Conservation (phyloP, 805 yeast genomes). For the Ogataea kodamae region DNA sequence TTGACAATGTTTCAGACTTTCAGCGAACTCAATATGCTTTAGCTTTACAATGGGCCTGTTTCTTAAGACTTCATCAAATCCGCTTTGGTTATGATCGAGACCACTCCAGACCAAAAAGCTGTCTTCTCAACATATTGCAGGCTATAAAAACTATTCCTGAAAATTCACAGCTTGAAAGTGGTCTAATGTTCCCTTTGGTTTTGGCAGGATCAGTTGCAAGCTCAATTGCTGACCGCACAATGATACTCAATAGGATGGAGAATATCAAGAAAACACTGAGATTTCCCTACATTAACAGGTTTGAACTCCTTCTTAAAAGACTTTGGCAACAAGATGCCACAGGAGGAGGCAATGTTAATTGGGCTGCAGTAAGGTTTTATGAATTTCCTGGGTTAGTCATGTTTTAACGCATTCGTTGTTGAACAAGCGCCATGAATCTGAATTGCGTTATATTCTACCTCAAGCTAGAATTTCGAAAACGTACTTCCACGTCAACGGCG, state of each 20-base stretch:
- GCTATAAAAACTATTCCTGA: slow-evolving; percentile 24
- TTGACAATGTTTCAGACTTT: slow-evolving; percentile 21
- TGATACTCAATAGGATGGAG: slow-evolving; percentile 22
- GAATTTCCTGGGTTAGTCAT: slow-evolving; percentile 32
- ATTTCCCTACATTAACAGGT: slow-evolving; percentile 29
- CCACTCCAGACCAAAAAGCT: slow-evolving; percentile 26
- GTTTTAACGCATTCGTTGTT: no score
- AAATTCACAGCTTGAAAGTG: slow-evolving; percentile 27
- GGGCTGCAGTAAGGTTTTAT: slow-evolving; percentile 32
- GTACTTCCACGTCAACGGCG: no score
- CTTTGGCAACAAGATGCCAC: slow-evolving; percentile 27
- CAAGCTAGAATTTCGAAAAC: no score
- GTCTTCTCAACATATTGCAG: slow-evolving; percentile 25
- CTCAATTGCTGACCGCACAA: slow-evolving; percentile 20
- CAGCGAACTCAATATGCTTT: slow-evolving; percentile 26
- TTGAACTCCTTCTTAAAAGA: slow-evolving; percentile 24
- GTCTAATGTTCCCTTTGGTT: slow-evolving; percentile 28
- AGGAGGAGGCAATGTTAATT: slow-evolving; percentile 28
- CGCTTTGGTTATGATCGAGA: slow-evolving; percentile 28
- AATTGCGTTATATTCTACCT: no score
- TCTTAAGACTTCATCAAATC: slow-evolving; percentile 30
- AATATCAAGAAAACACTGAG: slow-evolving; percentile 22
- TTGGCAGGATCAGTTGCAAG: slow-evolving; percentile 32
- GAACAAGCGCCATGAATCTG: no score
- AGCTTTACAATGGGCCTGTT: slow-evolving; percentile 32